Evolutionary conservation across 2,329 filamentous ascomycete genomes (phyloP), one percentile per base, ranked within the genome.

Genomic region (Trichophyton benhamiae): DNA sequence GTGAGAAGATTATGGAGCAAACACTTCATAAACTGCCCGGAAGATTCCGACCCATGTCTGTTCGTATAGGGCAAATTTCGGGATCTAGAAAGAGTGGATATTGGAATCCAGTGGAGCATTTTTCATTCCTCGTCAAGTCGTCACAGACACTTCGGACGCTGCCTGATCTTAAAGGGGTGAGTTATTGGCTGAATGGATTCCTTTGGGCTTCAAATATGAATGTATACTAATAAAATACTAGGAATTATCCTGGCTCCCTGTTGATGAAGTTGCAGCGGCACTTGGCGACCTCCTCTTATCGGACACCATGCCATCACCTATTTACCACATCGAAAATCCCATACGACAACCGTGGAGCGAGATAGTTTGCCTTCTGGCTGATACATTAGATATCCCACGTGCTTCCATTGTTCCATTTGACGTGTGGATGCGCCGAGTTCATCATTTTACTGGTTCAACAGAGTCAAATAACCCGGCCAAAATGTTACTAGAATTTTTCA

Each of bases 71-170:
- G 0, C 82, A 84, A 67, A 79, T 84, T 46, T 73, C 81, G 0
- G 82, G 82, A 0, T 79, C 76, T 0, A 75, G 66, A 2, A 72
- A 61, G 0, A 81, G 70, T 60, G 81, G 81, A 0, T 78, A 77
- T 65, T 84, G 82, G 82, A 84, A 83, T 64, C 70, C 75, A 0
- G 72, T 74, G 30, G 80, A 83, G 65, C 79, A 83, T 63, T 69
- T 83, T 11, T 66, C 72, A 0, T 80, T 80, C 63, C 61, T 83
- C 22, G 66, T 81, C 59, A 82, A 82, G 67, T 79, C 77, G 0
- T 75, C 77, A 0, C 78, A 82, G 64, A 76, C 75, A 0, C 63
- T 82, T 0, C 68, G 70, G 0, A 71, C 68, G 0, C 65, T 79
- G 7, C 79, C 80, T 0, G 70, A 76, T 27, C 55, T 61, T 30